A percentile compares a stretch with the other conserved stretches of the same genome.
These are phyloP conservation scores for Xylariaceae sp. DNA, from an alignment of 2,329 filamentous ascomycete genomes.

Conservation along the genomic window DNA sequence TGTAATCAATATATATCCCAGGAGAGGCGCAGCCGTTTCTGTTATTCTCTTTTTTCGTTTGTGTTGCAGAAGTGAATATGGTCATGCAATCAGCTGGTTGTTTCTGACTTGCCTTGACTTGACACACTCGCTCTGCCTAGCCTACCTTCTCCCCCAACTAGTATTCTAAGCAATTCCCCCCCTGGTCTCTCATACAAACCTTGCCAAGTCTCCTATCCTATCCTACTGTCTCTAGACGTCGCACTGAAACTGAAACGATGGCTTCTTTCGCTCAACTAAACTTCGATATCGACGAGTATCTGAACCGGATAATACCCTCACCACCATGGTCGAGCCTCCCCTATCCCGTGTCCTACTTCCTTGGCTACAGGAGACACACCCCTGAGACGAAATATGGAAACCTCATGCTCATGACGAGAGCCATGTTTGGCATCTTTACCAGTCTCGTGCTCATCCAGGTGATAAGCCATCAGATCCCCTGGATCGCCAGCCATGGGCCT, in stretches of 20 bases:
- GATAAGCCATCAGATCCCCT: slow-evolving; percentile 49
- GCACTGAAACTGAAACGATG: not conserved
- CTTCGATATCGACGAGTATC: slow-evolving; percentile 71
- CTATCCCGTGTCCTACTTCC: slow-evolving; percentile 58
- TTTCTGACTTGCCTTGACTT: not conserved
- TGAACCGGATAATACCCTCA: slow-evolving; percentile 65
- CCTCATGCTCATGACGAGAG: slow-evolving; percentile 55
- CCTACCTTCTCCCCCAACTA: not conserved
- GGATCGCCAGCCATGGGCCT: slow-evolving; percentile 49
- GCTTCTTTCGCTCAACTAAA: slow-evolving; percentile 37
- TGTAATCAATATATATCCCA: not conserved
- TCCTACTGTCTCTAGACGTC: not conserved
- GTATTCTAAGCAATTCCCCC: no score
- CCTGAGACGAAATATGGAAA: slow-evolving; percentile 46
- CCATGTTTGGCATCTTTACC: slow-evolving; percentile 59
- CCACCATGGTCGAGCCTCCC: slow-evolving; percentile 62
- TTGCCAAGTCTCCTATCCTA: not conserved
- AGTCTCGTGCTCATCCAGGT: slow-evolving; percentile 56
- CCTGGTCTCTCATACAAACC: no score
- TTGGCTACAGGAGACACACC: slow-evolving; percentile 53
- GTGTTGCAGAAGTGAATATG: not conserved
- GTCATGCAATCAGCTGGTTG: not conserved
- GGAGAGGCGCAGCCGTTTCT: not conserved
- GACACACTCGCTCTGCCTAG: not conserved
- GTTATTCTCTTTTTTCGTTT: not conserved